phyloP scores from a whole-genome alignment of 2,329 filamentous ascomycete genomes.

The Paraphaeosphaeria minitans region DNA sequence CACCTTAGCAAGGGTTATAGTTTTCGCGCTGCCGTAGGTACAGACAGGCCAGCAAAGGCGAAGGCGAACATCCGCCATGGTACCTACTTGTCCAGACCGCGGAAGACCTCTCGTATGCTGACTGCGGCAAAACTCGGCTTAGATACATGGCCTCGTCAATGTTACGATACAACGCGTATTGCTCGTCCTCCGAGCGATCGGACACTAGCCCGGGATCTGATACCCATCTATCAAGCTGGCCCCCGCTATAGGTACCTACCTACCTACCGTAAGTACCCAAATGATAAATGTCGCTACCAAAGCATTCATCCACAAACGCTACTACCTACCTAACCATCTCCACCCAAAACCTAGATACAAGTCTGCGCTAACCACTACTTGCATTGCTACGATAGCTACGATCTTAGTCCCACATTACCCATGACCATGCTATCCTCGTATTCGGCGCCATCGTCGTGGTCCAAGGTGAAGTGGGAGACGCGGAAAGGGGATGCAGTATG shows the following conservation, averaged over 20 bases:
- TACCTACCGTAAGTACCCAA: too few species aligned
- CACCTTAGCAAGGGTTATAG: neutral
- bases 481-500: neutral
- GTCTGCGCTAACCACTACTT: neutral
- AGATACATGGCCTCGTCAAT: neutral
- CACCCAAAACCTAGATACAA: neutral
- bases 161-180: neutral
- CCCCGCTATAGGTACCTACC: neutral
- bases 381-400: neutral
- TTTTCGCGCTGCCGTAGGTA: neutral
- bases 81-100: constrained; percentile 4
- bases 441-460: neutral
- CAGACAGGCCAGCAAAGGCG: neutral
- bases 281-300: neutral
- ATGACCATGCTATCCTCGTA: neutral
- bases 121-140: neutral
- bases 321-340: neutral
- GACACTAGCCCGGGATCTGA: neutral
- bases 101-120: neutral
- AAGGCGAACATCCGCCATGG: neutral
- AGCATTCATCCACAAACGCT: constrained; percentile 5
- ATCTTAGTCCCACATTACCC: neutral
- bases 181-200: neutral
- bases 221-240: too few species aligned
- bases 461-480: neutral